These are phyloP conservation scores for Trametes pubescens DNA, from an alignment of 1,284 basidiomycete genomes.

Conservation along the genomic window DNA sequence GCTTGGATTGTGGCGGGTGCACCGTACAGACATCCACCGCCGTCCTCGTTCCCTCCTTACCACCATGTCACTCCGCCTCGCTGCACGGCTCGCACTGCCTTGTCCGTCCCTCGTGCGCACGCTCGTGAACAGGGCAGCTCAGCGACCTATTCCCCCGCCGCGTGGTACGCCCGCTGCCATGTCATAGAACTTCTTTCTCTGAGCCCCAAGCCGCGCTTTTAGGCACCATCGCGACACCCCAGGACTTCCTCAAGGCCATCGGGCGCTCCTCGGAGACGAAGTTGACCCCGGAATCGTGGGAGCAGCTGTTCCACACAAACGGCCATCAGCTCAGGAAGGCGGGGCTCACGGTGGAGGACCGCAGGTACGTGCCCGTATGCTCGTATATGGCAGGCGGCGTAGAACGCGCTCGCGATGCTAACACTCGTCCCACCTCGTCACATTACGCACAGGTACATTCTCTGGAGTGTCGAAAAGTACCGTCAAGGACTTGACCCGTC, in stretches of 20 bases:
- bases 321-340: constrained; percentile 68
- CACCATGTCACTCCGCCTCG: constrained; percentile 28
- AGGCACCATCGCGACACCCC: constrained; percentile 57
- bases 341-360: constrained; percentile 70
- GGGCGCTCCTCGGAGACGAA: constrained; percentile 74
- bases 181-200: constrained; percentile 14
- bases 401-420: neutral
- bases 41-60: constrained; percentile 5
- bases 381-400: constrained; percentile 2
- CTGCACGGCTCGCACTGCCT: constrained; percentile 23
- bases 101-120: constrained; percentile 43
- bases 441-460: constrained; percentile 64
- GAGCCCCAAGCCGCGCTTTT: constrained; percentile 29
- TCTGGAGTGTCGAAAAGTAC: constrained; percentile 87
- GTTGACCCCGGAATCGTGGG: constrained; percentile 66
- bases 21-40: neutral
- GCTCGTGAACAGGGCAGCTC: constrained; percentile 50
- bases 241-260: constrained; percentile 76
- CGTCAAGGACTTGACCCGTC: constrained; percentile 61
- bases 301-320: constrained; percentile 69
- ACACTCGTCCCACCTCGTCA: neutral
- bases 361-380: constrained; percentile 65
- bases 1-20: constrained; percentile 19
- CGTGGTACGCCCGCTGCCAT: constrained; percentile 35
- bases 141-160: constrained; percentile 43